A percentile compares a stretch with the other conserved stretches of the same genome.
phyloP scores from a whole-genome alignment of 2,329 filamentous ascomycete species.

The Cytospora piceicola region DNA sequence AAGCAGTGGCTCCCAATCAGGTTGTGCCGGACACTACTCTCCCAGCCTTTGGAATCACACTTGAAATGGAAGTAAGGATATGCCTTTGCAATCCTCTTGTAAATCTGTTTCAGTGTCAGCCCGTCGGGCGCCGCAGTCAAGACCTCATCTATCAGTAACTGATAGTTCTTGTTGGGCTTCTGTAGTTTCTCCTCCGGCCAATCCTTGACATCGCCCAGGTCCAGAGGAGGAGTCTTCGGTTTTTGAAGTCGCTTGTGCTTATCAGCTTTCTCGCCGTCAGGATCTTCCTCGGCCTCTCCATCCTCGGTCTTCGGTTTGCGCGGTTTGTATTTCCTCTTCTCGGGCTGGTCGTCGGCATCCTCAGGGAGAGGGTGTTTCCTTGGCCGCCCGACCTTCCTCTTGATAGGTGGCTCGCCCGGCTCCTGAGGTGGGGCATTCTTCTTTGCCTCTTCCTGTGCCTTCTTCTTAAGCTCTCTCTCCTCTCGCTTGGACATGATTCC shows the following conservation, averaged over 20 bases:
- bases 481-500: conserved; percentile 83
- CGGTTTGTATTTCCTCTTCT: conserved; percentile 70
- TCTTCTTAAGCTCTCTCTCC: conserved; percentile 65
- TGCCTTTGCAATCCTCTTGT: conserved; percentile 61
- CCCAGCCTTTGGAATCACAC: conserved; percentile 67
- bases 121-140: conserved; percentile 58
- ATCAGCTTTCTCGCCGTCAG: conserved; percentile 57
- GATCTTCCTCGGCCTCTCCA: conserved; percentile 58
- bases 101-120: conserved; percentile 64
- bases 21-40: conserved; percentile 67
- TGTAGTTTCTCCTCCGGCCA: conserved; percentile 62
- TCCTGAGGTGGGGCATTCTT: conserved; percentile 54
- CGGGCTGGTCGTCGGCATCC: conserved; percentile 55
- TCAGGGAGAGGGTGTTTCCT: conserved; percentile 66
- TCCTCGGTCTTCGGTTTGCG: conserved; percentile 51
- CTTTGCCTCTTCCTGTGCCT: conserved; percentile 55
- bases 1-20: conserved; percentile 66
- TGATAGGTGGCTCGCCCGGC: conserved; percentile 55
- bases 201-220: conserved; percentile 55
- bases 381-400: conserved; percentile 68
- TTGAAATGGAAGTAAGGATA: conserved; percentile 65
- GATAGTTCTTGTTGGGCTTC: conserved; percentile 66
- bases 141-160: conserved; percentile 63
- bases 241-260: conserved; percentile 66
- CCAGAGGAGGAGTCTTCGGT: conserved; percentile 63